phyloP scores from a whole-genome alignment of 345 rosid genomes.

The Kandelia obovata region DNA sequence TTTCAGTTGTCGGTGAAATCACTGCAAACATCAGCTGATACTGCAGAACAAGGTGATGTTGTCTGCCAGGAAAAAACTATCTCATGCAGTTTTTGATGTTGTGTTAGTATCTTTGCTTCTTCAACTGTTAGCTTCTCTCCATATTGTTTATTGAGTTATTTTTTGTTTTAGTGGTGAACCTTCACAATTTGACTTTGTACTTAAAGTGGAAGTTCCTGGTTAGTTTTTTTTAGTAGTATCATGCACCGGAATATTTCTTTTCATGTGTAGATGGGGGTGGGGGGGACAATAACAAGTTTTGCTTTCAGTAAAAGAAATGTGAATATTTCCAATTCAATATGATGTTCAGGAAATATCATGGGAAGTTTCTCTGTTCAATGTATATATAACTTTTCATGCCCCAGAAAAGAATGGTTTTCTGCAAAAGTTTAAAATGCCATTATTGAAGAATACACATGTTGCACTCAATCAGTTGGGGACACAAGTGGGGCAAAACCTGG shows the following conservation, averaged over 20 bases:
- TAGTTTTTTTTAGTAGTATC: background rate
- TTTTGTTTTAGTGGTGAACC: background rate
- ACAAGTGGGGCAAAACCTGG: too few species aligned
- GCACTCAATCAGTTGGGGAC: too few species aligned
- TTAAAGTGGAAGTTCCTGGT: background rate
- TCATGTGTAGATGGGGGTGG: background rate
- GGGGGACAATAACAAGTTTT: background rate
- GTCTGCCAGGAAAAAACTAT: conserved; percentile 46
- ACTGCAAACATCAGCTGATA: conserved; percentile 52
- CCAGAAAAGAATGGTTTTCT: too few species aligned
- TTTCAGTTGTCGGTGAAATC: conserved; percentile 79
- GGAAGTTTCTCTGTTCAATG: too few species aligned
- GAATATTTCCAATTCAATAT: too few species aligned
- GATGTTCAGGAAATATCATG: too few species aligned
- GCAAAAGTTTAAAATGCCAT: too few species aligned
- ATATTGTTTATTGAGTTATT: background rate
- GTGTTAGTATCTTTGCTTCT: conserved; percentile 42
- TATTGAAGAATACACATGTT: too few species aligned
- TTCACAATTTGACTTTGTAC: background rate
- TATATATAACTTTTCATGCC: too few species aligned
- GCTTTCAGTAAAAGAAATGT: background rate
- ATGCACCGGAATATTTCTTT: background rate
- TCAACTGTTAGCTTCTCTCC: conserved; percentile 20
- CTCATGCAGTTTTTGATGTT: conserved; percentile 48
- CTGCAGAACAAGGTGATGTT: conserved; percentile 93